These are phyloP conservation scores for Paralagenidium karlingii DNA, from an alignment of 352 stramenopile species.

Conservation along the genomic window DNA sequence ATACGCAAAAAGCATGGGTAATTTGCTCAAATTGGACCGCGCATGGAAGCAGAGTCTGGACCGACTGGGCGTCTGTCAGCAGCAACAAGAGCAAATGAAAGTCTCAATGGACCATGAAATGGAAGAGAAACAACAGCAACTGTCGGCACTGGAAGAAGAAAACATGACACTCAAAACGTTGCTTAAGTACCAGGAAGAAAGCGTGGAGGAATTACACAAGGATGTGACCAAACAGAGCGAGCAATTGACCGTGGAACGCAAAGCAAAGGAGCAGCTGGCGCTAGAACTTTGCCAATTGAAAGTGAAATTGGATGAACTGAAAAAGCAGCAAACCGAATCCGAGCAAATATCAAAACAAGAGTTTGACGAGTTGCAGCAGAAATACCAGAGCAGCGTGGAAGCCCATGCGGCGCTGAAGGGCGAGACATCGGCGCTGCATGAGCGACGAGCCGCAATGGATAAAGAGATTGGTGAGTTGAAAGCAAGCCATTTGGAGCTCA, in stretches of 20 bases:
- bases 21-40: constrained; percentile 53
- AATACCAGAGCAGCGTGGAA: constrained; percentile 18
- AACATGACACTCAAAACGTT: constrained; percentile 6
- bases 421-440: constrained; percentile 37
- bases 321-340: constrained; percentile 1
- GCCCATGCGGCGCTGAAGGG: constrained; percentile 24
- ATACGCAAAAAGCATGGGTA: constrained; percentile 51
- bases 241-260: constrained; percentile 1
- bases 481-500: constrained; percentile 12
- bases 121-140: too few relatives aligned
- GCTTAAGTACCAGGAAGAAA: constrained; percentile 9
- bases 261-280: constrained; percentile 13
- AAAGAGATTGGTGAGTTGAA: constrained; percentile 24
- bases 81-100: constrained; percentile 10
- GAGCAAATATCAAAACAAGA: constrained; percentile 9
- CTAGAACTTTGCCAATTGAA: too few relatives aligned
- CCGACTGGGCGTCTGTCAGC: constrained; percentile 9
- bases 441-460: constrained; percentile 22
- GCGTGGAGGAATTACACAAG: constrained; percentile 6
- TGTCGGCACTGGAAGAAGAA: constrained; percentile 9
- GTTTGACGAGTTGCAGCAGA: constrained; percentile 10
- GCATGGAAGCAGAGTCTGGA: constrained; percentile 46
- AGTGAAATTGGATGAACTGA: constrained; percentile 9
- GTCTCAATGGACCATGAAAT: constrained; percentile 4
- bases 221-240: constrained; percentile 1